phyloP scores from a whole-genome alignment of 2,329 filamentous ascomycete genomes.

The Fusarium dimerum region DNA sequence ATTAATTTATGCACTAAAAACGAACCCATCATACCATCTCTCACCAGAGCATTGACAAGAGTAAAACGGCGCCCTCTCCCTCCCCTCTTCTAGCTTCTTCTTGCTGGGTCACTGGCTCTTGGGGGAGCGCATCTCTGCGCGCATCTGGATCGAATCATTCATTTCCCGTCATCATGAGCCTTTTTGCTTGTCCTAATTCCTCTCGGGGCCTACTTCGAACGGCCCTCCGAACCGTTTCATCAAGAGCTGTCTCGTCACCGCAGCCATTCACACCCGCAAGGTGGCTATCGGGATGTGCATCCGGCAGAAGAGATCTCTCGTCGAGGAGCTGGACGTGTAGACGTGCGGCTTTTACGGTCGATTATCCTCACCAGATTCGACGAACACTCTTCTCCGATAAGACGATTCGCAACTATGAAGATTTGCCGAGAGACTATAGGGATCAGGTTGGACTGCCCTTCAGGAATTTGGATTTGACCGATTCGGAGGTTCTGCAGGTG shows the following conservation, averaged over 20 bases:
- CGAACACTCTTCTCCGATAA: conserved; percentile 38
- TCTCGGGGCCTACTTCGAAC: conserved; percentile 33
- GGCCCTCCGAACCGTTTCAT: conserved; percentile 28
- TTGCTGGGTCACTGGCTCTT: conserved; percentile 22
- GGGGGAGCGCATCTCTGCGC: conserved; percentile 27
- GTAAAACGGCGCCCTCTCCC: neutral
- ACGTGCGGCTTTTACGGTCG: conserved; percentile 11
- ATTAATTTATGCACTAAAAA: conserved; percentile 29
- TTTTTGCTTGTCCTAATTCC: conserved; percentile 31
- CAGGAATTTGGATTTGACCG: conserved; percentile 48
- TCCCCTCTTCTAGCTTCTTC: conserved; percentile 14
- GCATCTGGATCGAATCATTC: conserved; percentile 11
- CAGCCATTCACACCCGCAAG: conserved; percentile 23
- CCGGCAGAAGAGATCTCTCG: conserved; percentile 6
- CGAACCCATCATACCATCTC: conserved; percentile 21
- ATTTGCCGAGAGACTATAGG: conserved; percentile 58
- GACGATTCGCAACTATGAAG: conserved; percentile 54
- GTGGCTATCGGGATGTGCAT: conserved; percentile 23
- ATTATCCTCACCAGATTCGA: conserved; percentile 21
- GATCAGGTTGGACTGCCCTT: conserved; percentile 59
- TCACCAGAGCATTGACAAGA: neutral
- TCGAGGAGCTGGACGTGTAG: conserved; percentile 11
- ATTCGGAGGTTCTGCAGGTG: conserved; percentile 46
- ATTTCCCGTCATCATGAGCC: conserved; percentile 25
- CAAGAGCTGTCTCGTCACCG: conserved; percentile 13